These are phyloP conservation scores for Ostreobium quekettii DNA, from an alignment of 139 green algal genomes.

Conservation along the genomic window DNA sequence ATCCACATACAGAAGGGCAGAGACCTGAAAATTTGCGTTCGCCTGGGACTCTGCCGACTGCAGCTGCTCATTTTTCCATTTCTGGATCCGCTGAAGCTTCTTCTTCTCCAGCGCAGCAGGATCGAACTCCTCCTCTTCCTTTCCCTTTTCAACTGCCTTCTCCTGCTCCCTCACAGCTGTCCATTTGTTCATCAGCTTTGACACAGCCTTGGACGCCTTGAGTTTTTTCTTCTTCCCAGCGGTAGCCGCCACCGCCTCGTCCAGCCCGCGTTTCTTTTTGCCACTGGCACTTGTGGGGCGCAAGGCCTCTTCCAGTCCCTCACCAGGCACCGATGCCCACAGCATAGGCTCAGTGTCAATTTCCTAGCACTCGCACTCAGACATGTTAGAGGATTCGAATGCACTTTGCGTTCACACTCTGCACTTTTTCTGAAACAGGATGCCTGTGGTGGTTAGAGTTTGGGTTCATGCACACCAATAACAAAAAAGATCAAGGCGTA, in stretches of 20 bases:
- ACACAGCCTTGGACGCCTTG: slow-evolving; percentile 33
- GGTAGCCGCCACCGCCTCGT: slow-evolving; percentile 11
- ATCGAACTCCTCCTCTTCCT: slow-evolving; percentile 39
- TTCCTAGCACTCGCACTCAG: no score
- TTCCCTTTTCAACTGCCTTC: slow-evolving; percentile 13
- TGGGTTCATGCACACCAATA: no score
- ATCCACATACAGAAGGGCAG: slow-evolving; percentile 17
- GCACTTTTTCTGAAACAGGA: no score
- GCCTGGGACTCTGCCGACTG: slow-evolving; percentile 27
- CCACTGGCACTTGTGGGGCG: neutral
- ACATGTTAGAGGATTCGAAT: no score
- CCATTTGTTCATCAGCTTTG: slow-evolving; percentile 58
- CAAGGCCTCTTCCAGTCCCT: no score
- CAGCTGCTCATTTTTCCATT: slow-evolving; percentile 57
- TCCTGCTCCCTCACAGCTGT: slow-evolving; percentile 28
- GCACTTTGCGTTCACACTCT: no score
- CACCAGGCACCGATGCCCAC: no score
- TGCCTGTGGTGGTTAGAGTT: no score
- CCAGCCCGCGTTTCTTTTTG: neutral
- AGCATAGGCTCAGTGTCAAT: no score
- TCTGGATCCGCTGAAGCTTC: slow-evolving; percentile 38
- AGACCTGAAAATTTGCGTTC: slow-evolving; percentile 64
- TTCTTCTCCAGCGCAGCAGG: slow-evolving; percentile 34
- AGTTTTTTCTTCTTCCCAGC: slow-evolving; percentile 4
- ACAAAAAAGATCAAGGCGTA: no score